Base-by-base conservation (phyloP, 805 yeast species). In the Grigorovia jiainica region DNA sequence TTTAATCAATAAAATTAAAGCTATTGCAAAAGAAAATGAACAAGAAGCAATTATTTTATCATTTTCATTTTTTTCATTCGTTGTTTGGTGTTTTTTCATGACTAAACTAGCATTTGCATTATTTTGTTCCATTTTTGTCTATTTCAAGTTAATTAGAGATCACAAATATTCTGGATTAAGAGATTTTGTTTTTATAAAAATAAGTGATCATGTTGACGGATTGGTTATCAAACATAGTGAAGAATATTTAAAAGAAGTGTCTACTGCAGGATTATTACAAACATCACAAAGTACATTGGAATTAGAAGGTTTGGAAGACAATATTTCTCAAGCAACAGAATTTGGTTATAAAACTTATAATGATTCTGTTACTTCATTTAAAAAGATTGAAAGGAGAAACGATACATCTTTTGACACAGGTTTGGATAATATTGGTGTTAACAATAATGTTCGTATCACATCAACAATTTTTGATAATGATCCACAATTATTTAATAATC, bases 51-150 rank as follows among this genome's bases (percentile, higher is more conserved):
- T 86, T 15, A 71, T 85, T 21, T 58, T 86, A 18, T 75, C 87
- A 20, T 72, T 83, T 51, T 84, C 84, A 89, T 67, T 81, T 36
- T 70, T 82, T 44, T 82, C 95, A 1, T 75, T 86, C 50, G 60
- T 74, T 17, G 71, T 86, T 50, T 86, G 90, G 87, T 65, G 77
- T 8, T 63, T 82, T 43, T 82, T 82, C 66, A 72, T 81, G 49
- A 55, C 74, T 43, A 67, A 69, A 52, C 70, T 82, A 44, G 49
- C 67, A 3, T 16, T 43, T 41, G 89, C 86, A 1, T 47, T 79
- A 50, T 29, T 78, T 2, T 67, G 73, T 46, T 68, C 72, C 38
- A 51, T 75, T 9, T 83, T 81, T 4, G 71, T 81, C 2, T 70
- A 68, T 48, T 66, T 68, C 42, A 71, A 67, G 47, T 54, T 71